phyloP scores from a whole-genome alignment of 352 stramenopile species.

The Elongisporangium prolatum region DNA sequence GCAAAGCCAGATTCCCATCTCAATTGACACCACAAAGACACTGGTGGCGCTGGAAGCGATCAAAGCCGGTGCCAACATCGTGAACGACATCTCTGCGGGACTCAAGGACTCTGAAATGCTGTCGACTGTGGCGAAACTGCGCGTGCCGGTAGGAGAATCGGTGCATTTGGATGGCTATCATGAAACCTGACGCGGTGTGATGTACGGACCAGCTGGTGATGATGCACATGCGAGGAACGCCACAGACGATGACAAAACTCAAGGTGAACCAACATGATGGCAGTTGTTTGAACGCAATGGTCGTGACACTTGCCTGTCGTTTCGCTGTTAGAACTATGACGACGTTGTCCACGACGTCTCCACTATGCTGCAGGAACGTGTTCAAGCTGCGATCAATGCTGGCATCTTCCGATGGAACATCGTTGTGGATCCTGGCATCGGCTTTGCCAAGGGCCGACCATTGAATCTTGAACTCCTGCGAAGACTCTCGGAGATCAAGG shows the following conservation, averaged over 20 bases:
- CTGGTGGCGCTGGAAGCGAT: constrained; percentile 88
- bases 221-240: constrained; percentile 98
- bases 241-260: constrained; percentile 92
- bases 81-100: constrained; percentile 98
- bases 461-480: constrained; percentile 91
- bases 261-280: constrained; percentile 27
- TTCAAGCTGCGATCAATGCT: constrained; percentile 64
- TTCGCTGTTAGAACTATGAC: constrained; percentile 68
- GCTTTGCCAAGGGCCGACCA: constrained; percentile 94
- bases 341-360: constrained; percentile 89
- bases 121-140: constrained; percentile 67
- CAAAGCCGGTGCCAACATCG: constrained; percentile 91
- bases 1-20: constrained; percentile 84
- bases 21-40: constrained; percentile 96
- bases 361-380: constrained; percentile 66
- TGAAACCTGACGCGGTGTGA: neutral
- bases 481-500: constrained; percentile 55
- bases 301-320: neutral
- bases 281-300: neutral
- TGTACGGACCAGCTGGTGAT: constrained; percentile 75
- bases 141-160: constrained; percentile 60
- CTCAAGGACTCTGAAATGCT: constrained; percentile 92
- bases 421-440: constrained; percentile 96
- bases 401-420: constrained; percentile 94
- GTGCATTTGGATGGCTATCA: neutral